Conservation (phyloP, 2,329 filamentous ascomycete species). For the Kalmusia sp. region DNA sequence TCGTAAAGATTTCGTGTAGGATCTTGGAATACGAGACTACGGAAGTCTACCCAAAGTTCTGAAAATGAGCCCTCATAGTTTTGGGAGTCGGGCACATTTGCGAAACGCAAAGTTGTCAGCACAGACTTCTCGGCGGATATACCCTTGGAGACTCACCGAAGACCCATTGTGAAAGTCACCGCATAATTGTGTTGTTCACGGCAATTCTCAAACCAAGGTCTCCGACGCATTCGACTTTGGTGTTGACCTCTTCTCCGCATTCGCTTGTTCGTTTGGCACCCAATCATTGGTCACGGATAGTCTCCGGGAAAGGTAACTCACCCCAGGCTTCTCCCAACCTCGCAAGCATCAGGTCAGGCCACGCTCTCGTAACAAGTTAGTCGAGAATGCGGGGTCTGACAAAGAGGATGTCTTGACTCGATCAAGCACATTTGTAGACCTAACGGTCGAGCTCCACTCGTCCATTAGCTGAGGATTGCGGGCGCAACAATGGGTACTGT, state of each 20-base stretch:
- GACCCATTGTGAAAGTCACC: not conserved
- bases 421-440: not conserved
- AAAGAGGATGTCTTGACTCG: not conserved
- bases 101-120: too few relatives aligned
- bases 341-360: not conserved
- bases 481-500: too few relatives aligned
- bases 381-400: not conserved
- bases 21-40: too few relatives aligned
- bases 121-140: too few relatives aligned
- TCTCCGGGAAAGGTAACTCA: not conserved
- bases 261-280: not conserved
- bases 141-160: not conserved
- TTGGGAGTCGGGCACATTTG: too few relatives aligned
- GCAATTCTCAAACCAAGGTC: not conserved
- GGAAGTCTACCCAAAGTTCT: too few relatives aligned
- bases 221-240: too few relatives aligned
- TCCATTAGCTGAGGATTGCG: not conserved
- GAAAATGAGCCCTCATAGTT: too few relatives aligned
- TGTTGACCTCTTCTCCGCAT: constrained; percentile 3
- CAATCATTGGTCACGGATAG: constrained; percentile 1
- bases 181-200: not conserved
- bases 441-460: not conserved
- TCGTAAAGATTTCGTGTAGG: too few relatives aligned
- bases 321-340: not conserved
- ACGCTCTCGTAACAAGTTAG: not conserved